Evolutionary conservation across 768 basidiomycete genomes (phyloP), one percentile per base, ranked within the genome.

Genomic region (Suillus plorans): DNA sequence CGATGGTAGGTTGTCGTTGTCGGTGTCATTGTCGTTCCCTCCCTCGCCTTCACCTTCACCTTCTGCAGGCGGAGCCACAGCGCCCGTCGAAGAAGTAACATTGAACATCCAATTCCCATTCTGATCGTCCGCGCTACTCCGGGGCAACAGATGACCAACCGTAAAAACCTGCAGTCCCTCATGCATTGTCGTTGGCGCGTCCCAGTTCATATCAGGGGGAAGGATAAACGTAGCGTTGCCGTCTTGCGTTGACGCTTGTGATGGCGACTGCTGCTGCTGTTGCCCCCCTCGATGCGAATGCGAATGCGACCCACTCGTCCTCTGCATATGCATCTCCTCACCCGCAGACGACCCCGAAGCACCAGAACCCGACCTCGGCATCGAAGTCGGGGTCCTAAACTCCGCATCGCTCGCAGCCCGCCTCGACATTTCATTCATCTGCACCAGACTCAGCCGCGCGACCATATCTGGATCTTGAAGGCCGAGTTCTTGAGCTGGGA

Each of bases 131-230:
- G 78, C 72, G 50, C 76, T 76, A 65, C 81, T 80, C 64, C 85
- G 78, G 16, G 91, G 91, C 68, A 92, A 79, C 28, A 92, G 77
- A 73, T 92, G 91, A 0, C 91, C 91, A 4, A 93, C 84, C 1
- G 92, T 93, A 72, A 91, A 91, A 61, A 92, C 90, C 73, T 91
- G 89, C 61, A 93, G 74, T 4, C 89, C 91, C 69, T 89, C 85
- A 65, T 91, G 89, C 50, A 64, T 68, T 22, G 66, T 69, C 44
- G 72, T 69, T 39, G 73, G 76, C 0, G 69, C 67, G 4, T 76
- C 76, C 71, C 71, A 73, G 36, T 69, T 44, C 62, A 49, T 60
- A 41, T 71, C 68, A 2, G 71, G 67, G 0, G 74, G 73, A 37
- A 74, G 69, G 39, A 73, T 62, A 56, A 78, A 72, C 53, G 76